A percentile compares a stretch with the other conserved stretches of the same genome.
Evolutionary conservation across 1,284 basidiomycete genomes (phyloP).

Genomic region (Takashimella tepidaria): DNA sequence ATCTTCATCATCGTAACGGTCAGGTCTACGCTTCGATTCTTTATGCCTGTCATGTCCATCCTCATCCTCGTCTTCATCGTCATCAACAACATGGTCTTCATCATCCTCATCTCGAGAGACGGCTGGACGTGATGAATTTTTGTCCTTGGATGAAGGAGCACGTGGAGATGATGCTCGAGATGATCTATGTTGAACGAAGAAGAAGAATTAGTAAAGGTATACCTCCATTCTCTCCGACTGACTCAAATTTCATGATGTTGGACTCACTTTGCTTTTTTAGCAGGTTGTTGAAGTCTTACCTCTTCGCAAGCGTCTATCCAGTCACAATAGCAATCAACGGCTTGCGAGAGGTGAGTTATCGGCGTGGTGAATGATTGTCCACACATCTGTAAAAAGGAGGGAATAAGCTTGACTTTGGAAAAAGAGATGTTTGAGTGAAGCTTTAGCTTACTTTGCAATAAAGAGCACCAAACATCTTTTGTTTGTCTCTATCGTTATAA

Average conservation of each 20-base stretch:
- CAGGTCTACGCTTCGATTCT: too few relatives aligned
- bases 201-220: too few relatives aligned
- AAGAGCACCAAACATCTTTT: constrained; percentile 36
- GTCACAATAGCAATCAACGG: constrained; percentile 37
- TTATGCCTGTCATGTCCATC: too few relatives aligned
- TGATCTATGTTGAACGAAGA: constrained; percentile 14
- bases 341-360: constrained; percentile 41
- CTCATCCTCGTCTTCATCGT: constrained; percentile 59
- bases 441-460: constrained; percentile 30
- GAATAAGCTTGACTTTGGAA: not conserved
- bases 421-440: too few relatives aligned
- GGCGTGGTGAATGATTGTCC: constrained; percentile 37
- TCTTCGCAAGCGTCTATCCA: constrained; percentile 48
- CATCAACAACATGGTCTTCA: constrained; percentile 35
- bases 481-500: constrained; percentile 31
- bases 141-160: not conserved
- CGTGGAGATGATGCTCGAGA: constrained; percentile 18
- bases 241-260: too few relatives aligned
- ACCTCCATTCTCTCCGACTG: too few relatives aligned
- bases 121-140: too few relatives aligned
- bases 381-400: constrained; percentile 19
- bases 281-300: constrained; percentile 28
- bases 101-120: not conserved
- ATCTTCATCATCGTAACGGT: not conserved
- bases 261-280: constrained; percentile 23